A percentile compares a stretch with the other conserved stretches of the same genome.
Evolutionary conservation across 257 asterid genomes (phyloP).

Genomic region (Misopates orontium): DNA sequence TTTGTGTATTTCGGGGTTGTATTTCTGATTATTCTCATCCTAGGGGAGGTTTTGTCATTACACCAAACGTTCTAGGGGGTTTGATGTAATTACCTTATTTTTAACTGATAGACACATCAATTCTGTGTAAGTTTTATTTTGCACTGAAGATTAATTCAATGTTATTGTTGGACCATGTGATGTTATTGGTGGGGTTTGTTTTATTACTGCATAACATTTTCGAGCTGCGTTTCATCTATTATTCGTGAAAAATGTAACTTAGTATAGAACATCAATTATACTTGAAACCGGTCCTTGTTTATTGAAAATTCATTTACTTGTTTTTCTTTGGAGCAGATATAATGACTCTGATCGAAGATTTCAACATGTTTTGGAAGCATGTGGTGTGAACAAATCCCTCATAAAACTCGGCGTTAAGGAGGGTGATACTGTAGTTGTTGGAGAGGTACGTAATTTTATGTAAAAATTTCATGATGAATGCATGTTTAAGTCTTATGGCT

Average conservation of each 20-base stretch:
- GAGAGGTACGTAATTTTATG: conserved; percentile 51
- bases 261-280: conserved; percentile 1
- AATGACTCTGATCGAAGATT: conserved; percentile 82
- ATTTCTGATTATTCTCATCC: too few species aligned
- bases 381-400: conserved; percentile 88
- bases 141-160: too few species aligned
- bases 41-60: too few species aligned
- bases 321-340: conserved; percentile 58
- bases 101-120: too few species aligned
- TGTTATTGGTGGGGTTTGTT: not conserved
- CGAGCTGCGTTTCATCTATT: not conserved
- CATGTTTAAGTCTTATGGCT: too few species aligned
- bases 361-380: conserved; percentile 89
- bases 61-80: too few species aligned
- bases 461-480: not conserved
- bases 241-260: not conserved
- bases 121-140: too few species aligned
- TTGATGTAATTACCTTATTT: too few species aligned
- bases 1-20: too few species aligned
- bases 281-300: not conserved
- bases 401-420: conserved; percentile 84
- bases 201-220: conserved; percentile 14
- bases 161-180: not conserved
- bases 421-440: conserved; percentile 87
- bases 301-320: conserved; percentile 4